A percentile compares a stretch with the other conserved stretches of the same genome.
phyloP scores from a whole-genome alignment of 148 eudicot genomes.

The Dysphania ambrosioides region DNA sequence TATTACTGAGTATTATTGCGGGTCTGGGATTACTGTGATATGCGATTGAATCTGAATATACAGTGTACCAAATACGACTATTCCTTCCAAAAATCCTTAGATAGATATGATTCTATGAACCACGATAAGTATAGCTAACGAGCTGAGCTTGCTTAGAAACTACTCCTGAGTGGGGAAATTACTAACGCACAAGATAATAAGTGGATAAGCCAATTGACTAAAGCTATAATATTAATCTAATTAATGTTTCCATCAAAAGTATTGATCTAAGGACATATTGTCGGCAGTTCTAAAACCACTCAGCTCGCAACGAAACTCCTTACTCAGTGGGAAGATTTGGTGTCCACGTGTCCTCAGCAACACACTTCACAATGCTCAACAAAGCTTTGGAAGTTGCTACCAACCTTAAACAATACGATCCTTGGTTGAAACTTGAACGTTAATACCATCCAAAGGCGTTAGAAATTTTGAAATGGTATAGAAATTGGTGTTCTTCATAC shows the following conservation, averaged over 20 bases:
- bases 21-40: too few relatives aligned
- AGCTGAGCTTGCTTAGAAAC: conserved; percentile 1
- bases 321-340: conserved; percentile 2
- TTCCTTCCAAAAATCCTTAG: too few relatives aligned
- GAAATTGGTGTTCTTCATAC: conserved; percentile 7
- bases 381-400: background rate
- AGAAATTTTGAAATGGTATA: background rate
- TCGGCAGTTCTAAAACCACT: background rate
- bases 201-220: conserved; percentile 2
- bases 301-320: background rate
- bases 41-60: too few relatives aligned
- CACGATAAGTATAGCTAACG: too few relatives aligned
- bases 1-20: too few relatives aligned
- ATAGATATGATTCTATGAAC: too few relatives aligned
- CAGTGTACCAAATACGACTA: too few relatives aligned
- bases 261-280: background rate
- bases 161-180: background rate
- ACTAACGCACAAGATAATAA: background rate
- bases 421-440: background rate
- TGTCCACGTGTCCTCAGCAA: background rate
- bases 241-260: background rate
- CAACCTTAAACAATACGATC: conserved; percentile 11
- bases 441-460: conserved; percentile 14
- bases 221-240: background rate
- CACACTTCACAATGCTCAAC: background rate